phyloP scores from a whole-genome alignment of 2,329 filamentous ascomycete genomes.

The Verticillium klebahnii region DNA sequence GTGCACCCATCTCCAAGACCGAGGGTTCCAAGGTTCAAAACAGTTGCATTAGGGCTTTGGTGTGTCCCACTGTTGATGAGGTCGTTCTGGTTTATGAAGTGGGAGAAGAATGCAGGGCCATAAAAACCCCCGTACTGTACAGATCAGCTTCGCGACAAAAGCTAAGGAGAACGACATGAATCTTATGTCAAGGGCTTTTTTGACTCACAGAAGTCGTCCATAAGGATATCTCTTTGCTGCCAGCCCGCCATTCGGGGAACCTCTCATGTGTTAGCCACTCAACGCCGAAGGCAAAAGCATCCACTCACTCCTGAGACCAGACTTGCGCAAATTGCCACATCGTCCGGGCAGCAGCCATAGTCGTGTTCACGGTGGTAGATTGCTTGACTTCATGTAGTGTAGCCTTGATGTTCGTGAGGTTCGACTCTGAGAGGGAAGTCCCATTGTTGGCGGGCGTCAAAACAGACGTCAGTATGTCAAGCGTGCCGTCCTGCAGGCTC shows the following conservation, averaged over 20 bases:
- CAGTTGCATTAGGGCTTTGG: constrained; percentile 8
- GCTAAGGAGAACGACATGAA: too few species aligned
- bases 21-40: constrained; percentile 18
- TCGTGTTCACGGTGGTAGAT: constrained; percentile 38
- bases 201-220: constrained; percentile 27
- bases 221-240: constrained; percentile 43
- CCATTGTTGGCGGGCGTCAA: constrained; percentile 20
- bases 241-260: constrained; percentile 58
- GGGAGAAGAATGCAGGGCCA: constrained; percentile 2
- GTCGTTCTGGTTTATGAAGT: constrained; percentile 8
- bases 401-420: constrained; percentile 39
- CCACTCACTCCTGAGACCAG: constrained; percentile 47
- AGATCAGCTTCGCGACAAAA: neutral
- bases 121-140: constrained; percentile 8
- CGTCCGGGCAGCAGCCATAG: constrained; percentile 35
- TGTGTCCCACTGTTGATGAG: neutral
- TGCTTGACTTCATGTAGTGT: constrained; percentile 43
- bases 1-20: neutral
- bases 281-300: neutral
- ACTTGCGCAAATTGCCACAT: constrained; percentile 24
- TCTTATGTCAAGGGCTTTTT: too few species aligned
- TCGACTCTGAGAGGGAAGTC: constrained; percentile 29
- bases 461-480: constrained; percentile 11
- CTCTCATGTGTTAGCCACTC: neutral
- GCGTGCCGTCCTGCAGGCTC: constrained; percentile 14